Percentiles rank a stretch among this genome's conserved stretches.
Conservation (phyloP, 2,329 filamentous ascomycete genomes). For the Alternaria sp. region DNA sequence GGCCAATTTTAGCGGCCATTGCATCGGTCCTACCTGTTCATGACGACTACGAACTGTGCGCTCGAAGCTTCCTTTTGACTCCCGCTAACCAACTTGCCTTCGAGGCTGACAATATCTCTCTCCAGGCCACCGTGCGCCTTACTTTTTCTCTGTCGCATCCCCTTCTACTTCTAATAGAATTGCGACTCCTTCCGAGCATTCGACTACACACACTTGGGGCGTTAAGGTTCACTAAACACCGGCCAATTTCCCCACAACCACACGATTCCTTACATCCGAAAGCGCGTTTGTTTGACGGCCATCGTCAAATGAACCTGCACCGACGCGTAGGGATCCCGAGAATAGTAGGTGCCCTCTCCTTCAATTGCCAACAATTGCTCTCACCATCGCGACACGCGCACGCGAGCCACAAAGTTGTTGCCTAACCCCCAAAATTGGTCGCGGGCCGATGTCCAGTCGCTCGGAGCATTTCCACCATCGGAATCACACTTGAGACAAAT, state of each 20-base stretch:
- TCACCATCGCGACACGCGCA: conserved; percentile 10
- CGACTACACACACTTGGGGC: conserved; percentile 17
- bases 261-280: conserved; percentile 41
- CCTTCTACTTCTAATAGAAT: conserved; percentile 7
- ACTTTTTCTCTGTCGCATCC: conserved; percentile 16
- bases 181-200: conserved; percentile 15
- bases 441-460: conserved; percentile 19
- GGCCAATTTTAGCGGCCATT: conserved; percentile 18
- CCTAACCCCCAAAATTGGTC: conserved; percentile 19
- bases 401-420: conserved; percentile 25
- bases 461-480: conserved; percentile 23
- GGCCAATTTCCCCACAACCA: conserved; percentile 18
- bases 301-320: conserved; percentile 99
- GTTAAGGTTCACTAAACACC: conserved; percentile 21
- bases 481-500: background rate
- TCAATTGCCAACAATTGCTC: conserved; percentile 5
- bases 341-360: conserved; percentile 62
- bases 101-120: conserved; percentile 30
- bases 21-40: conserved; percentile 22
- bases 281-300: conserved; percentile 91
- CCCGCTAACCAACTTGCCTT: conserved; percentile 35
- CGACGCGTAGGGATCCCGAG: conserved; percentile 62
- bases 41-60: conserved; percentile 30
- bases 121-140: conserved; percentile 37
- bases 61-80: conserved; percentile 38